A percentile compares a stretch with the other conserved stretches of the same genome.
Conservation (phyloP, 1,284 basidiomycete genomes). For the Cystobasidium pallidum region DNA sequence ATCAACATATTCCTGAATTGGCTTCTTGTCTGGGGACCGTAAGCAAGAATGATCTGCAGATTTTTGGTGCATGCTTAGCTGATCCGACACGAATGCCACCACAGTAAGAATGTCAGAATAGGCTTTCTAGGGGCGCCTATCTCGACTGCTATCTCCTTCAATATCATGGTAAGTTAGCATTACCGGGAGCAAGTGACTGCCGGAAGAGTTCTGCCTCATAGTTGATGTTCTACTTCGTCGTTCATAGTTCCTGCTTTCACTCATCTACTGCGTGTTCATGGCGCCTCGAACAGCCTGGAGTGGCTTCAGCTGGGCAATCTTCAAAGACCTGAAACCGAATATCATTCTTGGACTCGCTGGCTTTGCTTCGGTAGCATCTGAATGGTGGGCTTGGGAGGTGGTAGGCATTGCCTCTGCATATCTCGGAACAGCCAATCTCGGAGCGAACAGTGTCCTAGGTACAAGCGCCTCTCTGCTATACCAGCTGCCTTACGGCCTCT, state of each 20-base stretch:
- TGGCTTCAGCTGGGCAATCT: constrained; percentile 69
- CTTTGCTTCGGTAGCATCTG: constrained; percentile 64
- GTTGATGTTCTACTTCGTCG: constrained; percentile 48
- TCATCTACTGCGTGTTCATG: constrained; percentile 73
- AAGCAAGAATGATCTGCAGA: background rate
- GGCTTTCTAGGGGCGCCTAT: constrained; percentile 94
- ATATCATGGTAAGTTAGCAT: constrained; percentile 66
- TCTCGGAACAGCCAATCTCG: constrained; percentile 62
- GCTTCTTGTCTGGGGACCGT: constrained; percentile 65
- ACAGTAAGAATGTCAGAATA: constrained; percentile 63
- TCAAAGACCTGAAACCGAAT: constrained; percentile 73
- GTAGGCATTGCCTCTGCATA: constrained; percentile 46
- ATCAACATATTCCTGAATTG: constrained; percentile 83
- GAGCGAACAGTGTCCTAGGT: constrained; percentile 60
- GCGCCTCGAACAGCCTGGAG: constrained; percentile 82
- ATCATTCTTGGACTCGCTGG: constrained; percentile 76
- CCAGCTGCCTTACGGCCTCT: constrained; percentile 57
- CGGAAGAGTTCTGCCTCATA: constrained; percentile 40
- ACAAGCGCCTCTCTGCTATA: constrained; percentile 52
- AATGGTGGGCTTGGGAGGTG: constrained; percentile 63
- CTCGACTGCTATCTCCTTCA: constrained; percentile 85
- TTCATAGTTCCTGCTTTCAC: constrained; percentile 60
- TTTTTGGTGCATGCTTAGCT: background rate
- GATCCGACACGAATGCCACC: background rate
- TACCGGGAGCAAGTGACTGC: background rate